phyloP scores from a whole-genome alignment of 345 rosid species.

The Hibiscus trionum region DNA sequence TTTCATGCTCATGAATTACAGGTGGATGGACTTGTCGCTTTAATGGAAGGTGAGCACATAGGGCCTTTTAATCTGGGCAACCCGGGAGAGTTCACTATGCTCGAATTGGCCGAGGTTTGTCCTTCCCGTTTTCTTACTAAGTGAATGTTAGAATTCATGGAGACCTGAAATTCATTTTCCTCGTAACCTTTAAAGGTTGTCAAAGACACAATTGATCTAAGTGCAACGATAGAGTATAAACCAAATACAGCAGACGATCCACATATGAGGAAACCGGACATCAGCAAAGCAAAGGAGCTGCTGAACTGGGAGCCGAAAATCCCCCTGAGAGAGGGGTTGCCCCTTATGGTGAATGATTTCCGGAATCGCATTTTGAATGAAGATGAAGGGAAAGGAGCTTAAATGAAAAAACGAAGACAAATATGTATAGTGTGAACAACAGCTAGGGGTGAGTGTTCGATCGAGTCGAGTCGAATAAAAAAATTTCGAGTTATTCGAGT shows the following conservation, averaged over 20 bases:
- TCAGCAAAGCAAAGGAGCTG: constrained; percentile 78
- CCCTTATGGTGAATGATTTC: constrained; percentile 91
- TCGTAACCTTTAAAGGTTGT: constrained; percentile 47
- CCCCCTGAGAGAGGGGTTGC: constrained; percentile 75
- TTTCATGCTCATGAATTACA: constrained; percentile 17
- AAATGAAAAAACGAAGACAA: constrained; percentile 9
- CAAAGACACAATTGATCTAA: constrained; percentile 82
- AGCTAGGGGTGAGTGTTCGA: too few relatives aligned
- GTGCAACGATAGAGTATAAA: constrained; percentile 83
- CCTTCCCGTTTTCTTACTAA: constrained; percentile 3
- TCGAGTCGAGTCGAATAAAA: too few relatives aligned
- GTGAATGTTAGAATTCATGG: neutral
- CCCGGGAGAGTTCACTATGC: constrained; percentile 98
- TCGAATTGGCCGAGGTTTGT: constrained; percentile 95
- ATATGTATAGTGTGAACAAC: constrained; percentile 39
- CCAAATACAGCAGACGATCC: constrained; percentile 97
- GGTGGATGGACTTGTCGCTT: constrained; percentile 88
- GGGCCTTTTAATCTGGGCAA: constrained; percentile 98
- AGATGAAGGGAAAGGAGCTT: constrained; percentile 66
- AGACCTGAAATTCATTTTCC: neutral
- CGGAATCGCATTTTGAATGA: constrained; percentile 78
- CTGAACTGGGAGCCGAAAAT: constrained; percentile 93
- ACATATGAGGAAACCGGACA: constrained; percentile 94
- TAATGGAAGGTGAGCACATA: constrained; percentile 88
- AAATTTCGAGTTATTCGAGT: too few relatives aligned